Percentiles rank a stretch among this genome's conserved stretches.
These are phyloP conservation scores for Trichothecium roseum DNA, from an alignment of 2,329 filamentous ascomycete species.

Conservation along the genomic window DNA sequence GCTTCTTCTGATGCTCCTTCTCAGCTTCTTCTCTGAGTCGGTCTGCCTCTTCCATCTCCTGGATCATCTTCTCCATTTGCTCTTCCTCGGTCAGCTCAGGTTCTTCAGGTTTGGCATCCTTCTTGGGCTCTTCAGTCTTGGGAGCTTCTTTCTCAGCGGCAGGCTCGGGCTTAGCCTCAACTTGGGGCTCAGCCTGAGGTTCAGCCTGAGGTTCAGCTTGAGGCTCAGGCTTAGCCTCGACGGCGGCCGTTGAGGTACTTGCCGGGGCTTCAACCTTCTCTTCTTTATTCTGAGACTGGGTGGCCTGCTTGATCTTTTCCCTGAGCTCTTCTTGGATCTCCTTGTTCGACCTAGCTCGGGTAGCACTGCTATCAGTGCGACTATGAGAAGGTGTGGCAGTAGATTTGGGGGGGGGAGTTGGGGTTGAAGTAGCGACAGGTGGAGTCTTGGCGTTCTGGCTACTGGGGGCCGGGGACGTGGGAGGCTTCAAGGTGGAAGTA, in stretches of 20 bases:
- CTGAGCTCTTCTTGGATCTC: conserved; percentile 78
- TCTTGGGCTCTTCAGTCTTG: conserved; percentile 19
- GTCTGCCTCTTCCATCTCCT: conserved; percentile 50
- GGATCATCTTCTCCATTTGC: conserved; percentile 48
- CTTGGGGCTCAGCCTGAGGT: conserved; percentile 2
- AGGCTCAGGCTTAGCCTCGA: conserved; percentile 3
- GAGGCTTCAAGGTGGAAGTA: conserved; percentile 49
- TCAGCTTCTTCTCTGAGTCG: conserved; percentile 37
- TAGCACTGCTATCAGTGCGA: conserved; percentile 59
- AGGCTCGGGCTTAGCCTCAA: conserved; percentile 4
- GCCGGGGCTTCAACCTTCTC: conserved; percentile 17
- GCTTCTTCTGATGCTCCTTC: conserved; percentile 35
- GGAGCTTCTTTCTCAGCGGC: conserved; percentile 10
- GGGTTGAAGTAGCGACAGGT: conserved; percentile 61
- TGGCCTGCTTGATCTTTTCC: conserved; percentile 62
- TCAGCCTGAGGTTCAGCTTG: conserved; percentile 2
- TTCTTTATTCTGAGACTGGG: conserved; percentile 14
- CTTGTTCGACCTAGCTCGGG: conserved; percentile 58
- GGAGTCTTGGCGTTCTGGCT: conserved; percentile 52
- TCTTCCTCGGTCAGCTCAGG: conserved; percentile 31
- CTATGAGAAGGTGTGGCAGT: conserved; percentile 49
- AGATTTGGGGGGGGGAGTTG: conserved; percentile 70
- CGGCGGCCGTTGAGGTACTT: conserved; percentile 10
- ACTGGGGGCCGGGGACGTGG: conserved; percentile 45
- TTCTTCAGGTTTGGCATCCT: conserved; percentile 17